phyloP scores from a whole-genome alignment of 306 rosid genomes.

The Begonia peltatifolia region DNA sequence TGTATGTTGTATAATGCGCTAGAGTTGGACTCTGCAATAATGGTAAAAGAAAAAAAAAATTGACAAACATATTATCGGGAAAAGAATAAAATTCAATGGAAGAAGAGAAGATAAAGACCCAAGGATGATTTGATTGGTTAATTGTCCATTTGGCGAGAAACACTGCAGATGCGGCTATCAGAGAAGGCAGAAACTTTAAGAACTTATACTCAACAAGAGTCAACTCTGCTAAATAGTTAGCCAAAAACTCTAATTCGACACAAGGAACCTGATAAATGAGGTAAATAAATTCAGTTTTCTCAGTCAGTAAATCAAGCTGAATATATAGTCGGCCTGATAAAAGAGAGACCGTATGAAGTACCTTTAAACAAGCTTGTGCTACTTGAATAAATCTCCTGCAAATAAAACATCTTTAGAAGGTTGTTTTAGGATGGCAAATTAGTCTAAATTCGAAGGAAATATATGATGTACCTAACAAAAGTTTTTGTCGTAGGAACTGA shows the following conservation, averaged over 20 bases:
- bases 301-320: too few species aligned
- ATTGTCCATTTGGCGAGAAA: conserved; percentile 93
- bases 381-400: conserved; percentile 81
- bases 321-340: conserved; percentile 1
- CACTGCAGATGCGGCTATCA: conserved; percentile 72
- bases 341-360: conserved; percentile 13
- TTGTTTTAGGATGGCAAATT: conserved; percentile 4
- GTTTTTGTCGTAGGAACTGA: conserved; percentile 77
- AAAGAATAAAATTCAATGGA: background rate
- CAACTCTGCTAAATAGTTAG: conserved; percentile 78
- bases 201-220: conserved; percentile 62
- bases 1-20: conserved; percentile 69
- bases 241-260: conserved; percentile 53
- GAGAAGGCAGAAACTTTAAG: conserved; percentile 68
- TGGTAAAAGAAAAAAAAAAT: conserved; percentile 1
- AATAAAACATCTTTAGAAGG: conserved; percentile 9
- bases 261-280: conserved; percentile 31
- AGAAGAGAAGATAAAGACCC: conserved; percentile 25
- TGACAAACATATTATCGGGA: background rate
- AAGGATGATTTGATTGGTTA: conserved; percentile 53
- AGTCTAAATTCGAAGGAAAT: background rate
- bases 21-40: conserved; percentile 59
- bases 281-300: background rate
- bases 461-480: conserved; percentile 57
- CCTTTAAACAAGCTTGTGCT: conserved; percentile 66